Conservation (phyloP, 2,329 filamentous ascomycete species). For the Tympanopsis confertula region DNA sequence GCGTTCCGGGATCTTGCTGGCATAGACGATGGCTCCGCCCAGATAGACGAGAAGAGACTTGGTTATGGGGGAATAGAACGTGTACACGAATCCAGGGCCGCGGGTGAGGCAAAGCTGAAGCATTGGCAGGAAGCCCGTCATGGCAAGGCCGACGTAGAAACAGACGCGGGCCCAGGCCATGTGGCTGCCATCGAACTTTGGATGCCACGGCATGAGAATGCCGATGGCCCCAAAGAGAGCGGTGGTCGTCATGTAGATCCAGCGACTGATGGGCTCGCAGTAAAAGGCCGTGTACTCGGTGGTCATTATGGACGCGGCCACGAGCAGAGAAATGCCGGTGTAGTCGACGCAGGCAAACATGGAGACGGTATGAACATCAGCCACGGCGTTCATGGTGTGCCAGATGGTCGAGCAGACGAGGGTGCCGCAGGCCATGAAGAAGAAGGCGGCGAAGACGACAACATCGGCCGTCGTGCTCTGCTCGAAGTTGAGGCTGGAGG, state of each 20-base stretch:
- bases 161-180: conserved; percentile 87
- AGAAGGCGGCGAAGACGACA: conserved; percentile 85
- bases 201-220: conserved; percentile 90
- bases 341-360: conserved; percentile 97
- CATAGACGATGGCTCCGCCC: conserved; percentile 74
- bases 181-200: conserved; percentile 80
- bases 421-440: conserved; percentile 90
- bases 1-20: conserved; percentile 81
- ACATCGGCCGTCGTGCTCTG: conserved; percentile 80
- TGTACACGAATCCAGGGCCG: conserved; percentile 67
- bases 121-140: conserved; percentile 81
- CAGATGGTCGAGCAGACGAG: conserved; percentile 90
- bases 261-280: conserved; percentile 80
- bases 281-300: conserved; percentile 99
- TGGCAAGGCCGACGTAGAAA: conserved; percentile 79
- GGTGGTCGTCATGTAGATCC: conserved; percentile 74
- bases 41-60: conserved; percentile 85
- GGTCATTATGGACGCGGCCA: conserved; percentile 93
- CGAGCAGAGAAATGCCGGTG: conserved; percentile 88
- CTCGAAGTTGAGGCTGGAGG: conserved; percentile 73
- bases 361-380: conserved; percentile 78
- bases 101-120: conserved; percentile 71
- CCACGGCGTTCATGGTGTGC: conserved; percentile 98
- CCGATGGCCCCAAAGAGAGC: conserved; percentile 72
- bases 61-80: conserved; percentile 78